Evolutionary conservation across 2,329 filamentous ascomycete species (phyloP).

Genomic region (Fusarium aywerte): DNA sequence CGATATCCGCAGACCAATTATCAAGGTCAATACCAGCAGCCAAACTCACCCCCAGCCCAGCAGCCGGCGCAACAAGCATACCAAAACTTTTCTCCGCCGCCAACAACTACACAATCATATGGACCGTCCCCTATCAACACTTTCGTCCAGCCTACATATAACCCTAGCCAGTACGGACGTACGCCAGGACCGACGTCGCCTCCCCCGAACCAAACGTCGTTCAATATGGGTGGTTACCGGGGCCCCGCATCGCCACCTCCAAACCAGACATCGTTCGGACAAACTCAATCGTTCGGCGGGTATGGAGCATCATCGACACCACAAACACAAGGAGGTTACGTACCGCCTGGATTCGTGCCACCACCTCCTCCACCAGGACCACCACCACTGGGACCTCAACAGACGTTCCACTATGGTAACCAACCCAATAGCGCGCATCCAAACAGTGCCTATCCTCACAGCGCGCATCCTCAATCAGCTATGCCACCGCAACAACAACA

Average conservation of each 20-base stretch:
- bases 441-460: conserved; percentile 49
- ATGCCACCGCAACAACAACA: conserved; percentile 45
- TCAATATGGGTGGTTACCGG: conserved; percentile 54
- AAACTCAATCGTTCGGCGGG: conserved; percentile 54
- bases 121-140: conserved; percentile 55
- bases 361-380: conserved; percentile 72
- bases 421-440: conserved; percentile 44
- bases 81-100: conserved; percentile 52
- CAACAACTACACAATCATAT: conserved; percentile 40
- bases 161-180: conserved; percentile 68
- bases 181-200: conserved; percentile 69
- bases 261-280: conserved; percentile 63
- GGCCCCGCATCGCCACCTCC: conserved; percentile 66
- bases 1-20: conserved; percentile 67
- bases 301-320: conserved; percentile 55
- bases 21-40: conserved; percentile 68
- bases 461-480: conserved; percentile 45
- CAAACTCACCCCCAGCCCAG: conserved; percentile 59
- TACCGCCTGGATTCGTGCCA: conserved; percentile 69
- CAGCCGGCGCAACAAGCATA: conserved; percentile 59
- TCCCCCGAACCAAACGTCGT: conserved; percentile 69
- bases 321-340: conserved; percentile 56
- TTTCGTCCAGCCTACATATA: conserved; percentile 65
- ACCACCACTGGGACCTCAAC: conserved; percentile 70
- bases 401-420: conserved; percentile 66